A percentile compares a stretch with the other conserved stretches of the same genome.
These are phyloP conservation scores for Grammothele lineata DNA, from an alignment of 768 basidiomycete genomes.

Conservation along the genomic window DNA sequence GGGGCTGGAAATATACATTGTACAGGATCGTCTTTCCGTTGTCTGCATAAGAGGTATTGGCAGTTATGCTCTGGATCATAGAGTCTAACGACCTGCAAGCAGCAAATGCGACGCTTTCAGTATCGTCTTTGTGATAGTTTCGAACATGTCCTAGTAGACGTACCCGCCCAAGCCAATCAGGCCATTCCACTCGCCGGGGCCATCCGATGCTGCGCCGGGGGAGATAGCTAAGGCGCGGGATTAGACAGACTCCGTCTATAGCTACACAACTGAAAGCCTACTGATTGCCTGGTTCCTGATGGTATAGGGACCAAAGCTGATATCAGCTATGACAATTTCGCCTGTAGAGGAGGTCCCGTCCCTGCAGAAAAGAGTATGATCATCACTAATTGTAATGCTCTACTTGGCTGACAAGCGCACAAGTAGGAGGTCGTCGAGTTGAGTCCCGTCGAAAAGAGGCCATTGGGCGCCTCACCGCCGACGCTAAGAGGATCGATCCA, in stretches of 20 bases:
- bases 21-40: not conserved
- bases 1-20: not conserved
- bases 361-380: not conserved
- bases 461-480: not conserved
- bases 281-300: slow-evolving; percentile 3
- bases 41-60: slow-evolving; percentile 1
- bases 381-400: too few species aligned
- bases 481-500: not conserved
- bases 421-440: slow-evolving; percentile 1
- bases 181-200: not conserved
- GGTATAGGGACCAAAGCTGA: slow-evolving; percentile 1
- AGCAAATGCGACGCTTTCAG: too few species aligned
- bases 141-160: not conserved
- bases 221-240: too few species aligned
- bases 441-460: not conserved
- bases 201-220: too few species aligned
- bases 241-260: not conserved
- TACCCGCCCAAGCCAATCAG: not conserved
- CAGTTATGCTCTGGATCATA: not conserved
- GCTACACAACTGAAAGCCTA: not conserved
- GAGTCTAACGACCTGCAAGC: not conserved
- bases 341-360: not conserved
- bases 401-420: not conserved
- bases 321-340: not conserved
- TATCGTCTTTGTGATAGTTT: too few species aligned